Conservation (phyloP, 768 basidiomycete species). For the Kwoniella sp. region DNA sequence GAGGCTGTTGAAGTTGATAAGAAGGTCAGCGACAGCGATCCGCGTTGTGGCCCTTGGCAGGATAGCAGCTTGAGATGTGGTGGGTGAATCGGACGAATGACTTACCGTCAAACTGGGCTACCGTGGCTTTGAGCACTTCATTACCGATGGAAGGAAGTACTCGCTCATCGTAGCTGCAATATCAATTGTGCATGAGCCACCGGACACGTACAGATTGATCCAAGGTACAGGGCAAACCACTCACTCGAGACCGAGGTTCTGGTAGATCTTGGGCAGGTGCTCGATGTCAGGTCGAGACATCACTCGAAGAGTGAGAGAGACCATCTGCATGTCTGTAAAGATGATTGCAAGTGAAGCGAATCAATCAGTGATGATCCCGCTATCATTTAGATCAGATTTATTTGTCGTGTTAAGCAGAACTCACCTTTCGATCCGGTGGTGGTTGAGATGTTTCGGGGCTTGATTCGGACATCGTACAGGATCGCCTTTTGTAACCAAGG, state of each 20-base stretch:
- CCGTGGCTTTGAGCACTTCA: constrained; percentile 96
- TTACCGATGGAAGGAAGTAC: constrained; percentile 71
- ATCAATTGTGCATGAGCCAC: background rate
- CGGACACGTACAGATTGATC: no score
- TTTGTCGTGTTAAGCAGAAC: background rate
- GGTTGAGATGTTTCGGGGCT: constrained; percentile 98
- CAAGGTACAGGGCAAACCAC: no score
- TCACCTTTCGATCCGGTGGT: constrained; percentile 89
- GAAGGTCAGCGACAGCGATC: background rate
- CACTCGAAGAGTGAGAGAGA: constrained; percentile 92
- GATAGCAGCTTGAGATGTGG: background rate
- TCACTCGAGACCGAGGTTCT: constrained; percentile 80
- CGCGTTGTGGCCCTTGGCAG: background rate
- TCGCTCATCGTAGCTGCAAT: constrained; percentile 79
- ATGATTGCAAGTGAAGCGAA: background rate
- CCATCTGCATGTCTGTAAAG: constrained; percentile 80
- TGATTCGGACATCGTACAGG: constrained; percentile 95
- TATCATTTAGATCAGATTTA: background rate
- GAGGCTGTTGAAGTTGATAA: constrained; percentile 34
- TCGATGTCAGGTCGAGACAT: constrained; percentile 87
- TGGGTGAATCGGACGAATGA: background rate
- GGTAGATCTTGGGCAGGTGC: constrained; percentile 90
- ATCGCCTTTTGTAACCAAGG: constrained; percentile 97
- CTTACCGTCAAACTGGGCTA: constrained; percentile 88
- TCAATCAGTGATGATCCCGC: background rate